Percentiles rank a stretch among this genome's conserved stretches.
phyloP scores from a whole-genome alignment of 75 land plant genomes.

The Cryptomeria japonica region DNA sequence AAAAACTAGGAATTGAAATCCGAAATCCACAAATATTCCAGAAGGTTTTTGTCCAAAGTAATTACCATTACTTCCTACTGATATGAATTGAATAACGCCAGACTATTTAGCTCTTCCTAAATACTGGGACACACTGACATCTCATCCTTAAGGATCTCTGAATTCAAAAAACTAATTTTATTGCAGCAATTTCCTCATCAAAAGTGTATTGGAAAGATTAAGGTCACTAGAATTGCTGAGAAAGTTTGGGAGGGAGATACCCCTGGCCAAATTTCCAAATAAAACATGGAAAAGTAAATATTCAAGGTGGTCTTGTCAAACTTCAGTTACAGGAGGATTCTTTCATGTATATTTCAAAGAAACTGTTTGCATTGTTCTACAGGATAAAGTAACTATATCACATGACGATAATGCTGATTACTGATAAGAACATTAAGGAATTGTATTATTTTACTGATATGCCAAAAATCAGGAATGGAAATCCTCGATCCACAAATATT shows the following conservation, averaged over 20 bases:
- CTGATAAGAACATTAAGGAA: not conserved
- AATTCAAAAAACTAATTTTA: not conserved
- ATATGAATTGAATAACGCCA: not conserved
- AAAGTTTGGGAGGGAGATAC: not conserved
- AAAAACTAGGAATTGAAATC: not conserved
- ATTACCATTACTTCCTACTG: not conserved
- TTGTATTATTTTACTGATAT: not conserved
- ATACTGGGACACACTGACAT: not conserved
- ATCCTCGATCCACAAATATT: not conserved
- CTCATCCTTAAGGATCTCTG: not conserved
- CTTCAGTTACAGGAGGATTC: not conserved
- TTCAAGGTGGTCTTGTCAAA: no score
- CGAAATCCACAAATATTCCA: not conserved
- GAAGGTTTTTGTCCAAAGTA: not conserved
- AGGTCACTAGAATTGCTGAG: not conserved
- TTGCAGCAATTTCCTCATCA: not conserved
- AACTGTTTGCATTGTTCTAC: not conserved
- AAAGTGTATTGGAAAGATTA: not conserved
- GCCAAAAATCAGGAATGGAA: not conserved
- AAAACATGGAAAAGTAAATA: not conserved
- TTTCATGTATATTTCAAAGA: not conserved
- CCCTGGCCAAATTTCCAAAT: not conserved
- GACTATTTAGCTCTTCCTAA: not conserved
- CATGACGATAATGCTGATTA: not conserved
- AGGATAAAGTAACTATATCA: not conserved